Evolutionary conservation across 352 stramenopile species (phyloP).

Genomic region (Peronospora destructor): DNA sequence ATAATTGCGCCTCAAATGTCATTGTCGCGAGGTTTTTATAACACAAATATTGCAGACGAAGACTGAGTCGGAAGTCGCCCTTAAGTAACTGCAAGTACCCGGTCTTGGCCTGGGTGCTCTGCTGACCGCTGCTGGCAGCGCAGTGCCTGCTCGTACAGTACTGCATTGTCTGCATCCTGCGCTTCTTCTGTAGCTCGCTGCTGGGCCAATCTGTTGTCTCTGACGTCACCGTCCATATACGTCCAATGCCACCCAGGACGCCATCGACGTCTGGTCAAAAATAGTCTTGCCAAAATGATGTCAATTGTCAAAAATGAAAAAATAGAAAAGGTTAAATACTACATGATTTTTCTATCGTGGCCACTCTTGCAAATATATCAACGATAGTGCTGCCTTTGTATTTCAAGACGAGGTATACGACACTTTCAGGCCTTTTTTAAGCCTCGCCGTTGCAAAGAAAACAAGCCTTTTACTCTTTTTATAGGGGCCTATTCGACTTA

Average conservation of each 20-base stretch:
- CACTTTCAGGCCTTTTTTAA: too few relatives aligned
- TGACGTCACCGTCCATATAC: constrained; percentile 26
- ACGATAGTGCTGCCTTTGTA: too few relatives aligned
- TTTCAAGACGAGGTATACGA: too few relatives aligned
- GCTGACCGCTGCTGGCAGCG: constrained; percentile 51
- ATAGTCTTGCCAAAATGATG: too few relatives aligned
- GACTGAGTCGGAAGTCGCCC: constrained; percentile 27
- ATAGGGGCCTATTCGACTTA: too few relatives aligned
- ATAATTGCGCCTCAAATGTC: constrained; percentile 37
- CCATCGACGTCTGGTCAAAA: constrained; percentile 24
- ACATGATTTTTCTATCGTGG: too few relatives aligned
- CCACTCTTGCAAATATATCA: too few relatives aligned
- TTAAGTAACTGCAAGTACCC: constrained; percentile 41
- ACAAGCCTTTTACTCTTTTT: too few relatives aligned
- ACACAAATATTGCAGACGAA: constrained; percentile 56
- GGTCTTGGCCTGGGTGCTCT: constrained; percentile 28
- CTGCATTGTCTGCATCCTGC: constrained; percentile 54
- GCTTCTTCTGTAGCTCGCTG: constrained; percentile 53
- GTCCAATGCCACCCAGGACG: constrained; percentile 64
- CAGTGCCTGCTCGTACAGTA: constrained; percentile 59
- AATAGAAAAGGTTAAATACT: too few relatives aligned
- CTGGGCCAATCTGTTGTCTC: constrained; percentile 6
- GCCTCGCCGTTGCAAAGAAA: too few relatives aligned
- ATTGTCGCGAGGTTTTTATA: constrained; percentile 63
- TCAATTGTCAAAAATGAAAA: too few relatives aligned